These are phyloP conservation scores for Aspergillus mulundensis DNA, from an alignment of 495 filamentous ascomycete species.

Conservation along the genomic window DNA sequence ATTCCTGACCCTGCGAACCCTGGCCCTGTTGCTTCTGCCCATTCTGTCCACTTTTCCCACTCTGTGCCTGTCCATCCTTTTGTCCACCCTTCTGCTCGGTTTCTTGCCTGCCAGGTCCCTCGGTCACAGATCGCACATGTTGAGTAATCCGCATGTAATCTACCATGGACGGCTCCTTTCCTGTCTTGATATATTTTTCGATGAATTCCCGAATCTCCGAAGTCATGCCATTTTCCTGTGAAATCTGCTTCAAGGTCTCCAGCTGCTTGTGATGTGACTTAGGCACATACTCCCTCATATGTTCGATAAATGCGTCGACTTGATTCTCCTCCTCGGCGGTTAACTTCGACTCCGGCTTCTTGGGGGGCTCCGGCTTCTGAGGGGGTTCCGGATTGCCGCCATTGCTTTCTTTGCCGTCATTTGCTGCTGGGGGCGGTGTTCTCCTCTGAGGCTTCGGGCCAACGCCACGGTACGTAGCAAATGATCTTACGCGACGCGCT, in stretches of 20 bases:
- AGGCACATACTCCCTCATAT: constrained; percentile 28
- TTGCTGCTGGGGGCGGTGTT: constrained; percentile 28
- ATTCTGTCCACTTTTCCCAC: constrained; percentile 12
- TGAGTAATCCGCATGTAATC: constrained; percentile 33
- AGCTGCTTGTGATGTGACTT: constrained; percentile 26
- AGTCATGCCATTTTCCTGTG: constrained; percentile 30
- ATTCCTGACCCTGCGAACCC: constrained; percentile 38
- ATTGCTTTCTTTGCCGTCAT: constrained; percentile 28
- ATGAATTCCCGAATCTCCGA: constrained; percentile 32
- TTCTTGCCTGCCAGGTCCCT: constrained; percentile 46
- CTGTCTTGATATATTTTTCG: constrained; percentile 25
- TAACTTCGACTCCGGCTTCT: constrained; percentile 20
- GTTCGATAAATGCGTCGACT: constrained; percentile 28
- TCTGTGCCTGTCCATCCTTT: constrained; percentile 9
- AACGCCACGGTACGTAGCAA: constrained; percentile 48
- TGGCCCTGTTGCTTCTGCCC: constrained; percentile 23
- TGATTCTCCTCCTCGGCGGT: constrained; percentile 34
- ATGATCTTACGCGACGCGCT: constrained; percentile 48
- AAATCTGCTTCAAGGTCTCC: constrained; percentile 30
- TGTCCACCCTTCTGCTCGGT: constrained; percentile 35
- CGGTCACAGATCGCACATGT: constrained; percentile 36
- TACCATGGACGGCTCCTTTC: constrained; percentile 32
- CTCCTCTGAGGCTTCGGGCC: constrained; percentile 45
- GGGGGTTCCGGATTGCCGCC: constrained; percentile 23
- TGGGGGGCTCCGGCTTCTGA: constrained; percentile 26